phyloP scores from a whole-genome alignment of 2,329 filamentous ascomycete genomes.

The Colletotrichum tofieldiae region DNA sequence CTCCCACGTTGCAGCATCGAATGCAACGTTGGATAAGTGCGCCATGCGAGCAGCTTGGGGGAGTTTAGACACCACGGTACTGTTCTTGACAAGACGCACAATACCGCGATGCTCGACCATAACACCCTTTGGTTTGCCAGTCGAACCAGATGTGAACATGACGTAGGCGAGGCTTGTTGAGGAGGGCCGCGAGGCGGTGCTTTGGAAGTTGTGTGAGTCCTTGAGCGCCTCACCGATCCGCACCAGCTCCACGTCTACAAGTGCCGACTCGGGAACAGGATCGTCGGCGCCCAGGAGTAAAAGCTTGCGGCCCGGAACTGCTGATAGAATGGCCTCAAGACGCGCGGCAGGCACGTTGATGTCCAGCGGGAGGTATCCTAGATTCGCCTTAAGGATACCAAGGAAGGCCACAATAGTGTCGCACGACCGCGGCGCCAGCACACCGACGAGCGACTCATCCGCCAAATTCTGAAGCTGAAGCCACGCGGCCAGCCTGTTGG shows the following conservation, averaged over 20 bases:
- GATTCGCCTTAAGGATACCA: constrained; percentile 4
- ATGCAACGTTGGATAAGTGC: constrained; percentile 9
- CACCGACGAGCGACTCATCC: not conserved
- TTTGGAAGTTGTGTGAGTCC: too few relatives aligned
- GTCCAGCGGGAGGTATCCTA: constrained; percentile 15
- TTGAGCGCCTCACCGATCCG: constrained; percentile 12
- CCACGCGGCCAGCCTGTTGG: not conserved
- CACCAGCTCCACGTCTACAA: constrained; percentile 2
- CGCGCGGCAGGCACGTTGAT: not conserved
- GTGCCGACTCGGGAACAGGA: not conserved
- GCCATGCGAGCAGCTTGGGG: not conserved
- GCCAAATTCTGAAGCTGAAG: not conserved
- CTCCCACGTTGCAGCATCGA: constrained; percentile 1
- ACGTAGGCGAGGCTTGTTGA: constrained; percentile 8
- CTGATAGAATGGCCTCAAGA: constrained; percentile 5
- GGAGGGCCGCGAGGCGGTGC: not conserved
- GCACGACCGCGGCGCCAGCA: constrained; percentile 7
- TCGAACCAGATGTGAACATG: constrained; percentile 10
- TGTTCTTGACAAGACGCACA: not conserved
- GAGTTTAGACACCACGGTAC: not conserved
- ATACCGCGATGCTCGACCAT: constrained; percentile 21
- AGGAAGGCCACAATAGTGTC: constrained; percentile 6
- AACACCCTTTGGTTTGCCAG: constrained; percentile 12
- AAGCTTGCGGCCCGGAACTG: not conserved
- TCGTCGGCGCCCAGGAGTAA: not conserved